Evolutionary conservation across 2,329 filamentous ascomycete species (phyloP), one percentile per base, ranked within the genome.

Genomic region (Cercospora nicotianae): DNA sequence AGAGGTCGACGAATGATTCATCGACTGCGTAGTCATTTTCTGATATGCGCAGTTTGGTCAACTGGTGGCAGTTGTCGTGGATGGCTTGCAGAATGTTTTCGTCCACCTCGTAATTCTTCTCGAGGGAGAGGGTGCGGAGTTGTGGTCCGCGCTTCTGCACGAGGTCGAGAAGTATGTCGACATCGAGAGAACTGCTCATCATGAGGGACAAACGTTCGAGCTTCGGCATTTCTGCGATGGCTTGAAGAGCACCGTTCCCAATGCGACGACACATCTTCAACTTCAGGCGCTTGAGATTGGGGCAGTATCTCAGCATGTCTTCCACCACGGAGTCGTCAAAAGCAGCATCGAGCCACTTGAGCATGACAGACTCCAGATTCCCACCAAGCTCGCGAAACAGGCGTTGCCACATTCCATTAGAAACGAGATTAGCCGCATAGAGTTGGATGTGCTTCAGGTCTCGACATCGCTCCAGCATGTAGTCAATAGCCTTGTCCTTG

Each of bases 281-380:
- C 79, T 97, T 97, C 62, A 98, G 83, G 3, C 91, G 89, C 59
- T 83, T 84, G 13, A 98, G 83, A 23, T 88, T 85, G 0, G 89
- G 88, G 72, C 92, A 94, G 68, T 86, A 80, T 6, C 84, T 81
- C 26, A 85, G 83, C 68, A 97, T 82, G n/a, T 85, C 78, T 13
- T 83, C 77, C 0, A 95, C 81, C 0, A 87, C 87, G 7, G 90
- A 85, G 68, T 97, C 90, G 48, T 89, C 88, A 71, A 98, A 91
- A 33, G 94, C 89, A 63, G 86, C 90, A 77, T 97, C 93, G 0
- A 95, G 91, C 80, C 91, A 93, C 75, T 93, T 93, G 1, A 97
- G 85, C 74, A 93, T 91, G 20, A 98, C 79, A 0, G 84, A 84
- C 73, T 88, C 86, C 12, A 97, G 83, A 23, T 85, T 79, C 8